Evolutionary conservation across 78 protist species (phyloP), one percentile per base, ranked within the genome.

Genomic region (Dictyostelium citrinum): DNA sequence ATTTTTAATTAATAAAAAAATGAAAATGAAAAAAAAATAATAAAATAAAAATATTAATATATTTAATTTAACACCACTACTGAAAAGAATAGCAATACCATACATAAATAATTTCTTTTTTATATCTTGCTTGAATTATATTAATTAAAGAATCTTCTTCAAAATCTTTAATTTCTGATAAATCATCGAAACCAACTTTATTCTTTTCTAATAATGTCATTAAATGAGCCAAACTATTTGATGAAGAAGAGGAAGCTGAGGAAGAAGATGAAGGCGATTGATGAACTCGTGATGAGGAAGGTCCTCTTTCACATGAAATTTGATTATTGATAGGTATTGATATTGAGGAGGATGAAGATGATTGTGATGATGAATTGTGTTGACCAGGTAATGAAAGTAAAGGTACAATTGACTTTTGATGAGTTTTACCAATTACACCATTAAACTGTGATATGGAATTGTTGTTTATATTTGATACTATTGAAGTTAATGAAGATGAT

Each of bases 21-120:
- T n/a, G n/a, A n/a, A n/a, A n/a, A n/a, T n/a, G n/a, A 39, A 39
- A n/a, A 41, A 22, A 37, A 12, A 72, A 72, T 17, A 17, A 71
- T 0, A n/a, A 4, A 7, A n/a, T 60, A 24, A 27, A 61, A 45
- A 39, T 0, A 55, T 55, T 81, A 33, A 22, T 0, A 29, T 78
- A 78, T 27, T 49, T 1, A 49, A 27, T 14, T 49, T 9, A 3
- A 46, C 1, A 43, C 10, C 0, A 9, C 45, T 43, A 55, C 0
- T 16, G 2, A 12, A 9, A 11, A 27, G 0, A 22, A 41, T 41
- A 16, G 29, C 3, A 49, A 51, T 22, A n/a, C 74, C 91, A 27
- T 84, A 84, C 91, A 84, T 84, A 84, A 58, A 84, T 84, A 58
- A 84, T 72, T 51, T 75, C 68, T 81, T 84, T 84, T 75, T 84